phyloP scores from a whole-genome alignment of 768 basidiomycete species.

The Suillus decipiens region DNA sequence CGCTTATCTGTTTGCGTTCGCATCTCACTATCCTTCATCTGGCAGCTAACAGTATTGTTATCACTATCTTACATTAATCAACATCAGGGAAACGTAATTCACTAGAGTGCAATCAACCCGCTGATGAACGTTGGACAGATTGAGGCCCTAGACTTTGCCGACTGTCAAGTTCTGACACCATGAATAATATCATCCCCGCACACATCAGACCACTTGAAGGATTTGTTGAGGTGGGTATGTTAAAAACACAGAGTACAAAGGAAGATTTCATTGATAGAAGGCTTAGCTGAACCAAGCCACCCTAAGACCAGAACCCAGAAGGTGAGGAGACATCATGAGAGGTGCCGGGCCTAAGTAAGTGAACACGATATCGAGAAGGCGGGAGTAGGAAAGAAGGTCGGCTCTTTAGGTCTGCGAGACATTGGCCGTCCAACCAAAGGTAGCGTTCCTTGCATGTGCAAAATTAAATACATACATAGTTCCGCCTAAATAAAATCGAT shows the following conservation, averaged over 20 bases:
- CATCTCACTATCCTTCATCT: no score
- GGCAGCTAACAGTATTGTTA: no score
- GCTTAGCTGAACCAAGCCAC: neutral
- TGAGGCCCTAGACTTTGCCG: no score
- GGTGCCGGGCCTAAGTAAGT: neutral
- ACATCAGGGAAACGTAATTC: no score
- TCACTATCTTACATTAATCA: no score
- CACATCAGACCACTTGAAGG: neutral
- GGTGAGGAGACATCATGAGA: neutral
- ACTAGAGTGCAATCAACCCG: no score
- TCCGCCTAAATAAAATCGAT: neutral
- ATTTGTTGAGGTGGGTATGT: neutral
- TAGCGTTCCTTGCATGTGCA: neutral
- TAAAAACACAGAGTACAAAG: neutral
- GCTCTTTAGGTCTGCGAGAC: neutral
- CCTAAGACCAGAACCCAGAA: neutral
- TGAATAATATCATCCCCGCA: no score
- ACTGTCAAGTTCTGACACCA: no score
- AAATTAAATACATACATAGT: neutral
- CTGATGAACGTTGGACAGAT: no score
- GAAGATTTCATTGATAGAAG: neutral
- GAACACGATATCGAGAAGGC: neutral
- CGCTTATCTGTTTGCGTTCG: no score
- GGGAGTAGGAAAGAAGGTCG: neutral
- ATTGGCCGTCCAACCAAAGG: neutral